Conservation (phyloP, 805 yeast genomes). For the Wickerhamomyces chambardii region DNA sequence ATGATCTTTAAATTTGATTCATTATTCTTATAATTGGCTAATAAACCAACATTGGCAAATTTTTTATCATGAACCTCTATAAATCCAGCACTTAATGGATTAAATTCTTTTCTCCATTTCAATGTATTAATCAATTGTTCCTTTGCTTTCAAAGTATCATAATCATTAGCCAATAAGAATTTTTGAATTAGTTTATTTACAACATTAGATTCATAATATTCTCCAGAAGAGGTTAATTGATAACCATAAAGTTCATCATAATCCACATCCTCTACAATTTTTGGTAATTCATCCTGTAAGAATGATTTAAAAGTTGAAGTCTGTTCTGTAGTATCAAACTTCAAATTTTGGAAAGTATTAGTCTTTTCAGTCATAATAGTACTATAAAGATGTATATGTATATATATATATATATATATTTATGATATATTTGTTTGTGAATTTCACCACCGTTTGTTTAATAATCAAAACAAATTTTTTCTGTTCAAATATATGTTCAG, state of each 20-base stretch:
- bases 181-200: conserved; percentile 52
- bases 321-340: too few species aligned
- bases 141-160: conserved; percentile 37
- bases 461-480: too few species aligned
- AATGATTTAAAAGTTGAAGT: too few species aligned
- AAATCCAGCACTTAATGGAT: conserved; percentile 74
- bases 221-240: conserved; percentile 42
- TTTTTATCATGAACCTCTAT: conserved; percentile 53
- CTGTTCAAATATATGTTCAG: too few species aligned
- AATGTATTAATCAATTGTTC: conserved; percentile 47
- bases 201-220: conserved; percentile 35
- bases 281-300: conserved; percentile 2
- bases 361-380: too few species aligned
- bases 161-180: conserved; percentile 60
- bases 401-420: too few species aligned
- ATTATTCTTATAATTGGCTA: conserved; percentile 40
- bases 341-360: too few species aligned
- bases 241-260: conserved; percentile 79
- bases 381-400: too few species aligned
- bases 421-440: too few species aligned
- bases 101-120: conserved; percentile 73
- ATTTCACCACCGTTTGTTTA: too few species aligned
- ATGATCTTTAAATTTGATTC: conserved; percentile 39
- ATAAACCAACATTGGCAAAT: conserved; percentile 54
- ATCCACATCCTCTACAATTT: conserved; percentile 37